Evolutionary conservation across 352 stramenopile species (phyloP).

Genomic region (Pythium aphanidermatum): DNA sequence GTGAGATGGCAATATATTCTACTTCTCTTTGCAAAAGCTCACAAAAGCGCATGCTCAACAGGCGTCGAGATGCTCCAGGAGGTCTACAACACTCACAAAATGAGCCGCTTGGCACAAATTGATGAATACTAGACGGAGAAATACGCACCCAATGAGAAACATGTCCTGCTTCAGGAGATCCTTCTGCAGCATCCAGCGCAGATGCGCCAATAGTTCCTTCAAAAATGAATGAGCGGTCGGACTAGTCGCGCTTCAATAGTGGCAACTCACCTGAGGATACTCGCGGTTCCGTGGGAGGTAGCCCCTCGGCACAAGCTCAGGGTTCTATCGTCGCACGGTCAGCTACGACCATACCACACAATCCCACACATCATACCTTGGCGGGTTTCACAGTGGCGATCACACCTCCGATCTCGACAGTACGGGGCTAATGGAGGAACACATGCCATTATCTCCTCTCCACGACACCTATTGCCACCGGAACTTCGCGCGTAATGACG

Average conservation of each 20-base stretch:
- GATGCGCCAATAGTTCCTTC: slow-evolving; percentile 61
- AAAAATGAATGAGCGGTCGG: neutral
- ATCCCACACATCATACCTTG: slow-evolving; percentile 26
- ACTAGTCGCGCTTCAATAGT: no score
- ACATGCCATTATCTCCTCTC: neutral
- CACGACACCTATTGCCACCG: no score
- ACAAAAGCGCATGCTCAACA: slow-evolving; percentile 81
- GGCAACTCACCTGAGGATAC: slow-evolving; percentile 33
- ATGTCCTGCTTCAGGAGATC: slow-evolving; percentile 81
- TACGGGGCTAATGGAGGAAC: slow-evolving; percentile 8
- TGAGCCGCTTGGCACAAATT: neutral
- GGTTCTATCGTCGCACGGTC: slow-evolving; percentile 16
- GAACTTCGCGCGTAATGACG: no score
- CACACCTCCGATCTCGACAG: slow-evolving; percentile 59
- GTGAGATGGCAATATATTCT: slow-evolving; percentile 90
- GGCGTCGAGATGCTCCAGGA: slow-evolving; percentile 58
- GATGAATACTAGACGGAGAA: neutral
- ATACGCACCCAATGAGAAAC: slow-evolving; percentile 79
- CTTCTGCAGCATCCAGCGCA: slow-evolving; percentile 87
- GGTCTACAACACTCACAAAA: slow-evolving; percentile 31
- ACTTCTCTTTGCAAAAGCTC: slow-evolving; percentile 81
- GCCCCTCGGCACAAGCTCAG: slow-evolving; percentile 49
- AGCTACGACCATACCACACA: neutral
- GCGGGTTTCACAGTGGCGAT: slow-evolving; percentile 26
- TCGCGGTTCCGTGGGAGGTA: slow-evolving; percentile 41